Evolutionary conservation across 2,329 filamentous ascomycete species (phyloP).

Genomic region (Zymoseptoria ardabiliae): DNA sequence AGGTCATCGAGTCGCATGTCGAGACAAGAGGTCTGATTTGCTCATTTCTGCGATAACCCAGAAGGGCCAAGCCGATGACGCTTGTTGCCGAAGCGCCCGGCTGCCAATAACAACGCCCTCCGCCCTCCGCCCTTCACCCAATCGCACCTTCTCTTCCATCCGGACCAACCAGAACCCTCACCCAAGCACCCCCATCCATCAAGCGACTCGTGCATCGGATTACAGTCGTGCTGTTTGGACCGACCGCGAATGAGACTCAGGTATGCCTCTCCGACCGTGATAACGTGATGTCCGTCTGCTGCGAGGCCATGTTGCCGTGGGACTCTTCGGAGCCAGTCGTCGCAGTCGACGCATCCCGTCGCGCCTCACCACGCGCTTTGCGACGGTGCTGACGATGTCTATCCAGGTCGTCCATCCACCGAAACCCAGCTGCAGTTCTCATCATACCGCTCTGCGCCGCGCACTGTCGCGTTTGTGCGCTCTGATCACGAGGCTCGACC

Average conservation of each 20-base stretch:
- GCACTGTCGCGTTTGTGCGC: background rate
- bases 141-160: background rate
- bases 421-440: background rate
- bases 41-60: background rate
- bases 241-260: constrained; percentile 3
- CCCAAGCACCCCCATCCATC: background rate
- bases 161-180: background rate
- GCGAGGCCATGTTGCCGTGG: background rate
- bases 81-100: background rate
- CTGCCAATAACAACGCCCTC: background rate
- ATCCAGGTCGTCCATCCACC: background rate
- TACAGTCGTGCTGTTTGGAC: background rate
- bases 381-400: constrained; percentile 1
- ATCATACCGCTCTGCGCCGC: background rate
- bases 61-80: background rate
- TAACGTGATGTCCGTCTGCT: constrained; percentile 8
- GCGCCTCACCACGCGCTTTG: constrained; percentile 3
- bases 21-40: background rate
- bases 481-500: background rate
- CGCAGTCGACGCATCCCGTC: background rate
- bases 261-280: constrained; percentile 4
- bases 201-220: background rate
- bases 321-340: constrained; percentile 1
- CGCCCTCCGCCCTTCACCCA: background rate
- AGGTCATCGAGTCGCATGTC: too few relatives aligned